Evolutionary conservation across 2,329 filamentous ascomycete species (phyloP), one percentile per base, ranked within the genome.

Genomic region (Diaporthe aspalathi): DNA sequence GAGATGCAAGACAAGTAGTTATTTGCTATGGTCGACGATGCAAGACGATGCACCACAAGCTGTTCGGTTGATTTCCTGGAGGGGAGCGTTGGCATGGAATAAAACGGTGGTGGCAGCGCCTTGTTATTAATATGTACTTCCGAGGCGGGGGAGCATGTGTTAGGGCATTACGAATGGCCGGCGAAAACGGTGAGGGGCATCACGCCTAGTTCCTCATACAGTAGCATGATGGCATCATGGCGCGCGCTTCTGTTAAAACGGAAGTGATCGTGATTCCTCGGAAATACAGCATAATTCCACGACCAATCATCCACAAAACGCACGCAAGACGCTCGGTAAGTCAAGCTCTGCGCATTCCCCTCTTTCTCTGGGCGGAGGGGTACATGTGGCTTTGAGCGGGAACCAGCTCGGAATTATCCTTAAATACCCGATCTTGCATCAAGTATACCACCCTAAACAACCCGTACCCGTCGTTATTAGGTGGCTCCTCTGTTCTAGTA

Each of bases 211-310:
- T 47, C 67, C 32, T 60, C 67, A 68, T 67, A 49, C 22, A 45
- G 43, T 32, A 32, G 32, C 50, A 53, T 24, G n/a, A 71, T 68
- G 69, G 35, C 69, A 71, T 47, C 50, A 67, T 67, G 62, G 49
- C 65, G 65, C 40, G 50, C 65, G 49, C 27, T n/a, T 17, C 57
- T 17, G 45, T 29, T 16, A 49, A 63, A 49, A 32, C 20, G 57
- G 57, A 49, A 63, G 40, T 49, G 40, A 63, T 49, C 57, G 40
- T 49, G 27, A 8, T 32, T 32, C 27, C 57, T 22, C 27, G 17
- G 27, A 43, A 49, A 49, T 22, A 47, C 20, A 20, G 47, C 24
- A 22, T 8, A 11, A 43, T 29, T 22, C 22, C 16, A 62, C 9
- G 12, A n/a, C 27, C 40, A 22, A 14, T 11, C 17, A 8, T 38